Conservation (phyloP, 805 yeast species). For the Osmozyma mogii region DNA sequence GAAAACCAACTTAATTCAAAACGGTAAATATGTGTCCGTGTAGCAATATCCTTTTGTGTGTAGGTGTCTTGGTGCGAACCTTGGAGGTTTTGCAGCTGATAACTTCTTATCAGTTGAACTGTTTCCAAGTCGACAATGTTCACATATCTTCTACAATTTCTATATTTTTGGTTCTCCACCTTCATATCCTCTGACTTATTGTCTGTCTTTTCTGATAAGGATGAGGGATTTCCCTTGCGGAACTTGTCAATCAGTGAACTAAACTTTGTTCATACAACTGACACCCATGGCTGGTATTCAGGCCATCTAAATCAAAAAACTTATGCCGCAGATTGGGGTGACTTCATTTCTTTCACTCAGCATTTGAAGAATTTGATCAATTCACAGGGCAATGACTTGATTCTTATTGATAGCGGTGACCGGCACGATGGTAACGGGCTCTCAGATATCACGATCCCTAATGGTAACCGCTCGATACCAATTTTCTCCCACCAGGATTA, state of each 20-base stretch:
- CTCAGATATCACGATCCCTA: slow-evolving; percentile 68
- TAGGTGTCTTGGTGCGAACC: no score
- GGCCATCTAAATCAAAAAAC: slow-evolving; percentile 78
- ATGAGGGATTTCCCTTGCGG: no score
- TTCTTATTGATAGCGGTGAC: slow-evolving; percentile 85
- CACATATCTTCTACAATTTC: no score
- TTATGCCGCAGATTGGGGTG: slow-evolving; percentile 90
- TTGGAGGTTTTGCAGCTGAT: no score
- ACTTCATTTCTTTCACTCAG: slow-evolving; percentile 60
- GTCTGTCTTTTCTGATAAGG: no score
- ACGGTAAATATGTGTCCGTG: no score
- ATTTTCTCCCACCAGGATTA: slow-evolving; percentile 60
- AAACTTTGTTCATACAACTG: slow-evolving; percentile 90
- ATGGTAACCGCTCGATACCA: slow-evolving; percentile 55
- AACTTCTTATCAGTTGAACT: no score
- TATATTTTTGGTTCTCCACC: no score
- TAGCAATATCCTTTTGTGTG: no score
- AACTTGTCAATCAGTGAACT: slow-evolving; percentile 37
- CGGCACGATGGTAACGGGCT: slow-evolving; percentile 93
- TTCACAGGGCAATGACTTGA: slow-evolving; percentile 46
- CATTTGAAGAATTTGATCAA: slow-evolving; percentile 42
- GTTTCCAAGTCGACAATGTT: no score
- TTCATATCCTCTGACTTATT: no score
- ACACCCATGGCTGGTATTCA: slow-evolving; percentile 94
- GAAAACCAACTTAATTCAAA: no score